Evolutionary conservation across 129 eudicot genomes (phyloP), one percentile per base, ranked within the genome.

Genomic region (Chrysanthemum seticuspe): DNA sequence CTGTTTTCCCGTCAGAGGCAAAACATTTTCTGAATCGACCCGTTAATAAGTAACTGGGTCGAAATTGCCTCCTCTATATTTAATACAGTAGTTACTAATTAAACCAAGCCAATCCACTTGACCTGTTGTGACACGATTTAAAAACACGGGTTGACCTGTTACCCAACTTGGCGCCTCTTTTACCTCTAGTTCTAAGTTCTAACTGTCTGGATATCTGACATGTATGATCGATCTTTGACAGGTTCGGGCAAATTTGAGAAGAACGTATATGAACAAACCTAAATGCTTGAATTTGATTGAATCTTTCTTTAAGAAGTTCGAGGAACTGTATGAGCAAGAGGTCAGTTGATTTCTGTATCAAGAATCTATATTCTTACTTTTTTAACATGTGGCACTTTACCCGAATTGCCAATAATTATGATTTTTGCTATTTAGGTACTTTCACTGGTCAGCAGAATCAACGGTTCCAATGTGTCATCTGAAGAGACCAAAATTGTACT

Each of bases 211-310:
- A 62, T 52, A 55, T 61, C 77, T 78, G 5, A 47, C 69, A 55
- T 82, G 54, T 78, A 34, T 75, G 71, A 70, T 21, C 21, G 21
- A 21, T 71, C 36, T 52, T 79, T 74, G 74, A 63, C 86, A 91
- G 97, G 97, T 95, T 62, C 87, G 91, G 87, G 84, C 79, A 68
- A 95, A 83, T 69, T 64, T 95, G 75, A 91, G 75, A 36, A 85
- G 66, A 27, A 88, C 82, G 64, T 91, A 81, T 76, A 78, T 80
- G 59, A 89, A 83, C 49, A 79, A 79, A 15, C 68, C 86, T 12
- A 87, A 86, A 27, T 72, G 74, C 61, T 56, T 79, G 64, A 84
- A 86, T 50, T 52, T 83, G 70, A 89, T 87, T 52, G 95, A 88
- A 47, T 79, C 76, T 45, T 58, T 88, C 74, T 88, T 84, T 60